These are phyloP conservation scores for Aspergillus alliaceus DNA, from an alignment of 2,329 filamentous ascomycete species.

Conservation along the genomic window DNA sequence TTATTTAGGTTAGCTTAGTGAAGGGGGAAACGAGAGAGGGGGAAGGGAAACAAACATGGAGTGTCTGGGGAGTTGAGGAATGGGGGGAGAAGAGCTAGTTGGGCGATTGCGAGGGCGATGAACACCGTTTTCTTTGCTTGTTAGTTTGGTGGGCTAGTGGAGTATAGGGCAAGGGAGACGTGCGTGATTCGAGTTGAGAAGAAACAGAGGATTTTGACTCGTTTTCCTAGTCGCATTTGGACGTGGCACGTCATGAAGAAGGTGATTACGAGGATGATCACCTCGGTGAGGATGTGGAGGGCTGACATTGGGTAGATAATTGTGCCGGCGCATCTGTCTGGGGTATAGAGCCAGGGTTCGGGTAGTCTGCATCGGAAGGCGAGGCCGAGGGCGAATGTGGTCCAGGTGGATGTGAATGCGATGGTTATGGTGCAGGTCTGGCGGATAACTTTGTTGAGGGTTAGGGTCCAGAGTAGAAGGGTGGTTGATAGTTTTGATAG, in stretches of 20 bases:
- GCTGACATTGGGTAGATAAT: slow-evolving; percentile 18
- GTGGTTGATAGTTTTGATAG: slow-evolving; percentile 17
- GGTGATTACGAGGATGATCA: slow-evolving; percentile 14
- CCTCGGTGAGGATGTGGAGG: slow-evolving; percentile 21
- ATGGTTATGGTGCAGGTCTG: slow-evolving; percentile 13
- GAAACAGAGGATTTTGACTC: slow-evolving; percentile 21
- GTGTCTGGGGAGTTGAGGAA: slow-evolving; percentile 17
- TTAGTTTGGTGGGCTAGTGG: background rate
- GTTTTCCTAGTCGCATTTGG: slow-evolving; percentile 18
- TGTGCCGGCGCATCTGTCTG: slow-evolving; percentile 17
- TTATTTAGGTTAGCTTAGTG: slow-evolving; percentile 1
- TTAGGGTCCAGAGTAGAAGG: slow-evolving; percentile 20
- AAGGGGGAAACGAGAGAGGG: background rate
- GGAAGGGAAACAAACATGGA: slow-evolving; percentile 16
- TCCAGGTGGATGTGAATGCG: slow-evolving; percentile 15
- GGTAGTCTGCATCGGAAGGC: slow-evolving; percentile 25
- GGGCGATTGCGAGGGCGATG: slow-evolving; percentile 13
- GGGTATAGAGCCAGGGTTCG: slow-evolving; percentile 18
- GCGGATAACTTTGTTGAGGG: slow-evolving; percentile 13
- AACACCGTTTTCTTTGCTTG: slow-evolving; percentile 9
- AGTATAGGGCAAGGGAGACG: background rate
- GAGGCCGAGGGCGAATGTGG: slow-evolving; percentile 20
- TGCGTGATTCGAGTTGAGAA: slow-evolving; percentile 21
- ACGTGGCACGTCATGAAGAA: slow-evolving; percentile 27
- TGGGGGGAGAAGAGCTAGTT: slow-evolving; percentile 16